These are phyloP conservation scores for Aschersonia sp. DNA, from an alignment of 2,329 filamentous ascomycete species.

Conservation along the genomic window DNA sequence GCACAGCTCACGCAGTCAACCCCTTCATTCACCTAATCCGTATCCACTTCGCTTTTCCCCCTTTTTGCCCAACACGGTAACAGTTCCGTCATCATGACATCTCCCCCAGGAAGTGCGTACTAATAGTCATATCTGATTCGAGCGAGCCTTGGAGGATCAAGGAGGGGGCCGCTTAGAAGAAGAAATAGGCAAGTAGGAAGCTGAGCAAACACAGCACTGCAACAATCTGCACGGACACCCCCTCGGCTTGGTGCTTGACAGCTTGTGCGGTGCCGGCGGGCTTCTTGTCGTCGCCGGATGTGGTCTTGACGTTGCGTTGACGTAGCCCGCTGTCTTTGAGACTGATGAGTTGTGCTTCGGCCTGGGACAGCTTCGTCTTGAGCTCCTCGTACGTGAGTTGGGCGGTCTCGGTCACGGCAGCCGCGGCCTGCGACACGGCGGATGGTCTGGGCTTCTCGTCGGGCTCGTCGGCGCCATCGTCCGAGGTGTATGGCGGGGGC, in stretches of 20 bases:
- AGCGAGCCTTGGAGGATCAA: too few species aligned
- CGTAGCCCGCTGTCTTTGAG: conserved; percentile 62
- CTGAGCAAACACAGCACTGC: conserved; percentile 74
- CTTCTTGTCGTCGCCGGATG: conserved; percentile 35
- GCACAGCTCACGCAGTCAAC: too few species aligned
- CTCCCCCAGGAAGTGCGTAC: too few species aligned
- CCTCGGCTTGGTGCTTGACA: conserved; percentile 44
- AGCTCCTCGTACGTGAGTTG: conserved; percentile 41
- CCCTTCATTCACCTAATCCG: too few species aligned
- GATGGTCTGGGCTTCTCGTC: conserved; percentile 14
- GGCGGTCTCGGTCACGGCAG: conserved; percentile 29
- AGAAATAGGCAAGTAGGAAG: conserved; percentile 89
- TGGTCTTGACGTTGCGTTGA: conserved; percentile 56
- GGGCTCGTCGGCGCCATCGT: conserved; percentile 16
- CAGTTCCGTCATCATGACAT: too few species aligned
- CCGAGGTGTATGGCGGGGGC: conserved; percentile 20
- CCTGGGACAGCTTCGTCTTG: conserved; percentile 58
- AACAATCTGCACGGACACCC: conserved; percentile 76
- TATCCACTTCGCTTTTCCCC: too few species aligned
- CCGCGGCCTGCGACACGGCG: conserved; percentile 23
- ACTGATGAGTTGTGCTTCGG: conserved; percentile 56
- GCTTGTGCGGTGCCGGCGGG: conserved; percentile 36
- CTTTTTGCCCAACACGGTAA: too few species aligned
- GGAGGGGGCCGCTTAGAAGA: conserved; percentile 50
- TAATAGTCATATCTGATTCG: too few species aligned